phyloP scores from a whole-genome alignment of 371 early-diverging fungal genomes.

The Rhizopus stolonifer region DNA sequence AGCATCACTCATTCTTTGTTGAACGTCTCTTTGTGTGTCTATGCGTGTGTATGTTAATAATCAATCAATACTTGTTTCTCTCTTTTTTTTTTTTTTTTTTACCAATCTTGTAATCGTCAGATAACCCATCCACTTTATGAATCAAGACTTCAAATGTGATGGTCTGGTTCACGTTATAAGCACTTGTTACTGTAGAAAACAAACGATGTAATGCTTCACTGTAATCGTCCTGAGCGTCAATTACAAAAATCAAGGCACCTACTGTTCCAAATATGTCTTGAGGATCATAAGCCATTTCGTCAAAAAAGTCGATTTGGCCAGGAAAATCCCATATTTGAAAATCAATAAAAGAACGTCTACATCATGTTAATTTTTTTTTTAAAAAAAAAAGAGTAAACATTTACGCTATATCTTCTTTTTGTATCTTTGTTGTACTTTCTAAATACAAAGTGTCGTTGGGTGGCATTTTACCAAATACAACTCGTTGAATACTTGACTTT shows the following conservation, averaged over 20 bases:
- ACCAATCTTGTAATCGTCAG: slow-evolving; percentile 93
- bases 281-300: slow-evolving; percentile 66
- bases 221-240: slow-evolving; percentile 95
- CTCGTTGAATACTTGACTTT: slow-evolving; percentile 89
- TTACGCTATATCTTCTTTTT: slow-evolving; percentile 75
- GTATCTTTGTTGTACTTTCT: slow-evolving; percentile 81
- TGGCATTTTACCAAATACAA: slow-evolving; percentile 91
- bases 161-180: slow-evolving; percentile 76
- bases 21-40: slow-evolving; percentile 93
- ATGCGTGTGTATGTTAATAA: neutral
- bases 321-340: slow-evolving; percentile 95
- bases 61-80: neutral
- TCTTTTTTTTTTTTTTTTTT: slow-evolving; percentile 4
- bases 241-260: slow-evolving; percentile 88
- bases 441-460: slow-evolving; percentile 92
- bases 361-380: neutral
- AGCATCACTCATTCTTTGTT: slow-evolving; percentile 85
- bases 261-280: slow-evolving; percentile 74
- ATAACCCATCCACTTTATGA: slow-evolving; percentile 95
- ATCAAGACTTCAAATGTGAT: slow-evolving; percentile 92
- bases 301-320: slow-evolving; percentile 85
- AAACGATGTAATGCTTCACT: slow-evolving; percentile 77
- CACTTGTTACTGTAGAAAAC: slow-evolving; percentile 72
- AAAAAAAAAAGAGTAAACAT: too few species aligned
- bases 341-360: slow-evolving; percentile 77